A percentile compares a stretch with the other conserved stretches of the same genome.
Evolutionary conservation across 2,329 filamentous ascomycete genomes (phyloP).

Genomic region (Leptodontidium sp.): DNA sequence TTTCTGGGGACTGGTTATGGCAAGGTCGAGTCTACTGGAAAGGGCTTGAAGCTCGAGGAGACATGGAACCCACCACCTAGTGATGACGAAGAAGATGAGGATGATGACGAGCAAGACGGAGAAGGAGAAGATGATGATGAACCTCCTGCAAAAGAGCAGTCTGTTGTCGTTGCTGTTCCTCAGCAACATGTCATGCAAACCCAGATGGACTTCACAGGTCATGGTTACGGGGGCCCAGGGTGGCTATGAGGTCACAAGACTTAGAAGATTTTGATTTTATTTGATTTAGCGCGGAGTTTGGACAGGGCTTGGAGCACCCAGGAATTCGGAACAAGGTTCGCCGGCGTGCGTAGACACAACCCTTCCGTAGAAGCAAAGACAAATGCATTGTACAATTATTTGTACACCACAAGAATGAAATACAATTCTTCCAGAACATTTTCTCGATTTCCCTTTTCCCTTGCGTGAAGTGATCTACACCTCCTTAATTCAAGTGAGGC

Average conservation of each 20-base stretch:
- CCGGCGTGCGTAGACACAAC: conserved; percentile 26
- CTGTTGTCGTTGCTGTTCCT: conserved; percentile 1
- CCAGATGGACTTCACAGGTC: not conserved
- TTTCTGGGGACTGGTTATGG: conserved; percentile 61
- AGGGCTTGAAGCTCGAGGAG: conserved; percentile 82
- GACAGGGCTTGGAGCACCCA: conserved; percentile 21
- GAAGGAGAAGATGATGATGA: conserved; percentile 44
- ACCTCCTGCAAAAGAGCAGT: not conserved
- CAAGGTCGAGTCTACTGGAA: conserved; percentile 62
- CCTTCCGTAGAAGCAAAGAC: conserved; percentile 1
- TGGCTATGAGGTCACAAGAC: conserved; percentile 19
- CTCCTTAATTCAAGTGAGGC: not conserved
- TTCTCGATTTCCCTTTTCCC: not conserved
- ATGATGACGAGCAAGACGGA: conserved; percentile 54
- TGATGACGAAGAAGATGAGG: conserved; percentile 66
- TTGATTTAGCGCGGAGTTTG: conserved; percentile 33
- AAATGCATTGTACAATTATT: conserved; percentile 13
- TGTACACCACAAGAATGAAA: conserved; percentile 22
- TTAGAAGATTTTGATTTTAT: conserved; percentile 1
- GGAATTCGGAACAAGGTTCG: conserved; percentile 16
- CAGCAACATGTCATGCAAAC: conserved; percentile 1
- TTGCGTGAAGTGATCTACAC: not conserved
- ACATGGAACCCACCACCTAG: conserved; percentile 74
- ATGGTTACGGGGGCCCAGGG: conserved; percentile 22
- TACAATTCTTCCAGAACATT: not conserved